Percentiles rank a stretch among this genome's conserved stretches.
These are phyloP conservation scores for Neurospora tetraspora DNA, from an alignment of 495 filamentous ascomycete species.

Conservation along the genomic window DNA sequence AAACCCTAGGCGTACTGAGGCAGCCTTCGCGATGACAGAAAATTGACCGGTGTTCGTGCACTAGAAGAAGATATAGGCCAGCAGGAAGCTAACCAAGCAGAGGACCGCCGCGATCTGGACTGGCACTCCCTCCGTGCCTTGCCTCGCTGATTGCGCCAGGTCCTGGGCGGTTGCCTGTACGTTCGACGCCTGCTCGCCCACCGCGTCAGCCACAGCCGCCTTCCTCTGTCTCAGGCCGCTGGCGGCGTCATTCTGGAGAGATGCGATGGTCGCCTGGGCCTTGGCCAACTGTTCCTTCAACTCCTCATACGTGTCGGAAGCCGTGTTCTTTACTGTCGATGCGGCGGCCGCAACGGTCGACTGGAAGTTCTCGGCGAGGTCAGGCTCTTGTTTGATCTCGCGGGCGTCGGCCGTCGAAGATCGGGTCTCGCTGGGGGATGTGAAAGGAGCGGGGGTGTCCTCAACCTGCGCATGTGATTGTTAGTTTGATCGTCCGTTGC, in stretches of 20 bases:
- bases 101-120: conserved; percentile 73
- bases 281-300: conserved; percentile 62
- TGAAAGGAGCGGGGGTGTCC: conserved; percentile 15
- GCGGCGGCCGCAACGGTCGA: conserved; percentile 22
- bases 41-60: neutral
- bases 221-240: conserved; percentile 65
- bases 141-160: conserved; percentile 43
- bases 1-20: neutral
- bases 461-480: conserved; percentile 14
- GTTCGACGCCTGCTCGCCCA: conserved; percentile 33
- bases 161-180: conserved; percentile 34
- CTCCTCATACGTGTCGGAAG: conserved; percentile 45
- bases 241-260: conserved; percentile 52
- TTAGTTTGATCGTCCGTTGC: neutral
- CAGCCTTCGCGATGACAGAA: neutral
- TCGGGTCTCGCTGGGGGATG: conserved; percentile 8
- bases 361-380: conserved; percentile 14
- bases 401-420: conserved; percentile 27
- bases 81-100: conserved; percentile 80
- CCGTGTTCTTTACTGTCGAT: conserved; percentile 25
- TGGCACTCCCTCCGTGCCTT: conserved; percentile 65
- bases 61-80: conserved; percentile 92
- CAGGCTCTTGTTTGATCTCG: conserved; percentile 29
- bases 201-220: conserved; percentile 34
- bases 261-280: conserved; percentile 63